phyloP scores from a whole-genome alignment of 176 grass and related monocot species.

The Eremochloa ophiuroides region DNA sequence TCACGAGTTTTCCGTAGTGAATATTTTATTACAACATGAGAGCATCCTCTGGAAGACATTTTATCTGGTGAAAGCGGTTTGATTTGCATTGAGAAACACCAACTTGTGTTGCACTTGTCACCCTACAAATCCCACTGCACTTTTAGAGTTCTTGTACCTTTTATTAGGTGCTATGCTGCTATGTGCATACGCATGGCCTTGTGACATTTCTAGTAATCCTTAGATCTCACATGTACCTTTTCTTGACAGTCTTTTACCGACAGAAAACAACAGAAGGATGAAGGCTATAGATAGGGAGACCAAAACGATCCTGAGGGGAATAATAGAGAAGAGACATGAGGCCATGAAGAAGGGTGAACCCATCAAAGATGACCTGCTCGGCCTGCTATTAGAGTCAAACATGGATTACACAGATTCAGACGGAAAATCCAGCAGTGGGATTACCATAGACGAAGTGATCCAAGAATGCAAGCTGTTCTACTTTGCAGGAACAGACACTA shows the following conservation, averaged over 20 bases:
- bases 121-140: too few relatives aligned
- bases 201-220: not conserved
- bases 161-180: too few relatives aligned
- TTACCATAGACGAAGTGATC: conserved; percentile 66
- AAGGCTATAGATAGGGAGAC: conserved; percentile 41
- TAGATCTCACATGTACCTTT: not conserved
- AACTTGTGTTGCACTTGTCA: too few relatives aligned
- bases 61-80: not conserved
- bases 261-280: conserved; percentile 50
- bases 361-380: conserved; percentile 29
- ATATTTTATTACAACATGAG: not conserved
- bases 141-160: too few relatives aligned
- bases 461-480: conserved; percentile 90
- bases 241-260: not conserved
- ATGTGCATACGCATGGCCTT: not conserved
- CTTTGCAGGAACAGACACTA: conserved; percentile 81
- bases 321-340: conserved; percentile 53
- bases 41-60: not conserved
- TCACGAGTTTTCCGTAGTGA: too few relatives aligned
- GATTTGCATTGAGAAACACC: not conserved
- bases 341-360: conserved; percentile 18
- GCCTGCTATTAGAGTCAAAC: conserved; percentile 68
- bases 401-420: conserved; percentile 23
- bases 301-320: conserved; percentile 28
- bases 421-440: conserved; percentile 8